Evolutionary conservation across 2,329 filamentous ascomycete species (phyloP), one percentile per base, ranked within the genome.

Genomic region (Fusarium albosuccineum): DNA sequence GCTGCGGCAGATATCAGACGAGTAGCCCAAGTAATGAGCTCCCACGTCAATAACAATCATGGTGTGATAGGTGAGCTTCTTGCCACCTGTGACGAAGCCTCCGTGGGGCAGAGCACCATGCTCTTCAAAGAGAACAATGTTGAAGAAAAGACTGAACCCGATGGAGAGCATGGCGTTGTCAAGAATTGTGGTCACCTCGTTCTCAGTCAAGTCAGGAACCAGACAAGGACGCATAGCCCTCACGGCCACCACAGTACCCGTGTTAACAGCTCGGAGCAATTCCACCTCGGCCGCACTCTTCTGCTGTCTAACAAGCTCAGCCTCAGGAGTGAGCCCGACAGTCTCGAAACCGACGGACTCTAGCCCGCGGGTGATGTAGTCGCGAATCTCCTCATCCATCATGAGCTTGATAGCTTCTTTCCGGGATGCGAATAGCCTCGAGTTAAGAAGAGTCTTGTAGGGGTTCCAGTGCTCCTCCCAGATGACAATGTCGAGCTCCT

Each of bases 381-480:
- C 87, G 3, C 88, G 82, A 72, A 89, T 88, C 70, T 90, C 88
- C 64, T 90, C 87, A 64, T 90, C 88, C 13, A 88, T 82, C 84
- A 90, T 88, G n/a, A 90, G 66, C n/a, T 72, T 82, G 6, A 76
- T 22, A 4, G 22, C 76, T 3, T 59, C 36, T 9, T 65, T 62
- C 5, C 64, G 66, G 10, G 59, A 40, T 14, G 49, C 26, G 49
- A 84, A 83, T 2, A 85, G 74, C 8, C 73, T 77, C 1, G 82
- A 84, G 26, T 81, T 64, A 11, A 81, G 75, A 16, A 90, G 77
- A 0, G 85, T 89, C 1, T 75, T 74, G 73, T 89, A 91, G 1
- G 87, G 87, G 72, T 89, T 82, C 87, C 87, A 89, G 66, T 89
- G 87, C 68, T 90, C 88, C 74, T 90, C 87, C 82, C 88, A 90